Base-by-base conservation (phyloP, 2,329 filamentous ascomycete species). In the Hymenoscyphus fraxineus region DNA sequence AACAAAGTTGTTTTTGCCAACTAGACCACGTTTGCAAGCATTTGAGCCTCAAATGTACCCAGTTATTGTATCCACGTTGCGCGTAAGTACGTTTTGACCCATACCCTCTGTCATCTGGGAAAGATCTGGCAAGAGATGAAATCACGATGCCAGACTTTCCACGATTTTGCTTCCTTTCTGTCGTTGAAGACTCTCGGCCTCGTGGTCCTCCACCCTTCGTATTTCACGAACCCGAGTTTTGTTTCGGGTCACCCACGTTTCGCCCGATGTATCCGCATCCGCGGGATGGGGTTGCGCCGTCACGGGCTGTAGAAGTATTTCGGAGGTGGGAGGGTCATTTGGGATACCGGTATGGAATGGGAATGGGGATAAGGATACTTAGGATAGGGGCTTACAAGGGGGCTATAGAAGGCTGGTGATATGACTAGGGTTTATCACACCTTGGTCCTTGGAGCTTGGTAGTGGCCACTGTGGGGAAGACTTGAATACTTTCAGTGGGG, bases 191-290 rank as follows among this genome's bases (percentile, higher is more conserved):
- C n/a, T 9, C n/a, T 39, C 13, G 16, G 27, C 27, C 27, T 58
- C 15, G 56, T 15, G 31, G 32, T 19, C 56, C 56, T 39, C 56
- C 38, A 58, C 38, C 47, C 4, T 55, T 19, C 32, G 16, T 22
- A 39, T 38, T 10, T 40, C 40, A n/a, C 13, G 19, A 31, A 5
- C 32, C 27, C 44, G 27, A 35, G 27, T 47, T 60, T 60, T 19
- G 41, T 54, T 54, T 60, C 41, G 59, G 59, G 32, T 22, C 6
- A 59, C 57, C 54, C 59, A 60, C 59, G 59, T 60, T 60, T 47
- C 59, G 59, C 47, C 41, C 59, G 41, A 60, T 38, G 59, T 27
- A 35, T n/a, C 44, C 22, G 41, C 3, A 35, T 35, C 9, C 27
- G 27, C 27, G 27, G 15, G 15, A n/a, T 47, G 15, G 35, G 35